Base-by-base conservation (phyloP, 2,329 filamentous ascomycete species). In the Zymoseptoria tritici region DNA sequence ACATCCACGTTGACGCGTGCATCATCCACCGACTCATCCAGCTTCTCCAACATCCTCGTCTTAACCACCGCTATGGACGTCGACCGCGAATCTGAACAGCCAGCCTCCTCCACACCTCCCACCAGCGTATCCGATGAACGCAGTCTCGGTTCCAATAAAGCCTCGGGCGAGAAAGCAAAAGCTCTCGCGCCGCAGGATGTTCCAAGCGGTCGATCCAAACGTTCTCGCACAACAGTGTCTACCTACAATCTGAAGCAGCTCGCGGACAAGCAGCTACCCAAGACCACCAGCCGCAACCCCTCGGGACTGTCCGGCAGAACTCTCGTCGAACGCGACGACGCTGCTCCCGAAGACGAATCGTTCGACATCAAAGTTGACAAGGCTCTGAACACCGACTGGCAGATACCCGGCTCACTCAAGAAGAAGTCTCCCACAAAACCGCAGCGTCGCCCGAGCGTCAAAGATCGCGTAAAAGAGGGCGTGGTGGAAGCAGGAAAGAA, bases 31-130 rank as follows among this genome's bases (percentile, higher is more conserved):
- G 75, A 74, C 20, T 75, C 75, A 24, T 79, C 75, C 2, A 72
- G 74, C 8, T 67, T 73, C 49, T 79, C 77, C 53, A 74, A 73
- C 66, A 76, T 77, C 22, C 22, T 24, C 52, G 74, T 75, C 51
- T 69, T 66, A 49, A 68, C 65, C 58, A 67, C 59, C 63, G 71
- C 65, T 29, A 62, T 62, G 49, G 68, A 71, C 60, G 64, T 68
- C 58, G 68, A 68, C 60, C 69, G 69, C 65, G 71, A 71, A 62
- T 67, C 71, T 72, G 73, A 77, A 69, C 82, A 67, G 76, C 81
- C 78, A 81, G 81, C 77, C 83, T 81, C 78, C 67, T 86, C 83
- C 20, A 88, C 86, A 59, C 86, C 86, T 53, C 84, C 85, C 22
- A 89, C 86, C 54, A 88, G 84, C 66, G 77, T 86, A 65, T 83